Percentiles rank a stretch among this genome's conserved stretches.
phyloP scores from a whole-genome alignment of 2,329 filamentous ascomycete genomes.

The Fragosphaeria purpurea region DNA sequence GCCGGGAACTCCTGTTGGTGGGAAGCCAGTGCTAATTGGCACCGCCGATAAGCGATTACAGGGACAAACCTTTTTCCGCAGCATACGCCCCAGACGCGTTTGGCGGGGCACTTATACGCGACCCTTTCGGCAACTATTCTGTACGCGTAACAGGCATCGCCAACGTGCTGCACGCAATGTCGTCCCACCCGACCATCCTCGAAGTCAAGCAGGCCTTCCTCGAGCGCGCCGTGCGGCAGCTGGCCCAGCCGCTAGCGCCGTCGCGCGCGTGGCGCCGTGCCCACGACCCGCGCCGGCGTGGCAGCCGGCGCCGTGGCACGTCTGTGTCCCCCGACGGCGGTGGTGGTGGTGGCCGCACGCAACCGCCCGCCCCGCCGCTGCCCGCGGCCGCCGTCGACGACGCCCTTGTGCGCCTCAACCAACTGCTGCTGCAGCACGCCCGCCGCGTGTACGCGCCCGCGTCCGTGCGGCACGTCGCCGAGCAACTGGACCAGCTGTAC shows the following conservation, averaged over 20 bases:
- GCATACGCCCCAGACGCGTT: no score
- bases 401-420: conserved; percentile 48
- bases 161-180: no score
- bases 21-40: no score
- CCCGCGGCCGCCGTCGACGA: conserved; percentile 44
- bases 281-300: conserved; percentile 30
- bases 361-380: conserved; percentile 24
- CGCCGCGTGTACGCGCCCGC: conserved; percentile 57
- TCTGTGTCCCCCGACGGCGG: no score
- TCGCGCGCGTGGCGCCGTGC: conserved; percentile 42
- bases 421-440: conserved; percentile 53
- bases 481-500: conserved; percentile 62
- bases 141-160: no score
- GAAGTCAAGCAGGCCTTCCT: conserved; percentile 57
- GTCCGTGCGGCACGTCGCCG: conserved; percentile 60
- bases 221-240: conserved; percentile 48
- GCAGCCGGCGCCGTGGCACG: no score
- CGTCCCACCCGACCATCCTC: conserved; percentile 41
- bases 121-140: no score
- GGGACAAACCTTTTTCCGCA: no score
- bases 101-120: no score
- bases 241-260: conserved; percentile 49
- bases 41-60: no score
- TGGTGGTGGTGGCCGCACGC: conserved; percentile 18
- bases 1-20: no score